Conservation (phyloP, 768 basidiomycete genomes). For the Candolleomyces aberdarensis region DNA sequence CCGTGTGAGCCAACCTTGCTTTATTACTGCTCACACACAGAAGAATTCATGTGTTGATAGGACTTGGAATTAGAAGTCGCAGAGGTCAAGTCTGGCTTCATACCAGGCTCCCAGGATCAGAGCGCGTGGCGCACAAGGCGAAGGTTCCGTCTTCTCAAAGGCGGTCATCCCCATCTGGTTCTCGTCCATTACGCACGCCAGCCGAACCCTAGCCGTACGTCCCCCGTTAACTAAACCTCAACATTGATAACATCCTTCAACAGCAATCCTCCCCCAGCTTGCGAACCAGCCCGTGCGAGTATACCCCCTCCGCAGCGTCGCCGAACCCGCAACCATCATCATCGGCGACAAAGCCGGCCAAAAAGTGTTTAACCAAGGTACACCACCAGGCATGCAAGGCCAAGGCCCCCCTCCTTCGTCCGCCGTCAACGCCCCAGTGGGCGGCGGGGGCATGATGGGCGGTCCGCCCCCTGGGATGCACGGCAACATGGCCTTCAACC, state of each 20-base stretch:
- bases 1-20: slow-evolving; percentile 44
- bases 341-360: slow-evolving; percentile 72
- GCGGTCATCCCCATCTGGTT: slow-evolving; percentile 69
- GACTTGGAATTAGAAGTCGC: slow-evolving; percentile 72
- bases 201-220: slow-evolving; percentile 53
- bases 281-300: slow-evolving; percentile 60
- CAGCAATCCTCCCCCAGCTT: slow-evolving; percentile 60
- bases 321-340: slow-evolving; percentile 68
- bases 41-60: slow-evolving; percentile 4
- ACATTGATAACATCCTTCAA: neutral
- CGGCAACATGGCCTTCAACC: slow-evolving; percentile 31
- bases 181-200: slow-evolving; percentile 78
- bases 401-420: neutral
- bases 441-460: neutral
- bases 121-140: slow-evolving; percentile 67
- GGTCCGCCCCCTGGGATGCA: slow-evolving; percentile 2
- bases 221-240: neutral
- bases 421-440: neutral
- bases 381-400: slow-evolving; percentile 26
- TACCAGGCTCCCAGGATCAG: slow-evolving; percentile 61
- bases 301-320: slow-evolving; percentile 67
- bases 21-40: neutral
- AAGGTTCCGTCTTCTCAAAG: slow-evolving; percentile 69
- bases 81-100: slow-evolving; percentile 73
- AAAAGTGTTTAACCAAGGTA: slow-evolving; percentile 41